These are phyloP conservation scores for Metschnikowia baotianmanensis DNA, from an alignment of 805 yeast species.

Conservation along the genomic window DNA sequence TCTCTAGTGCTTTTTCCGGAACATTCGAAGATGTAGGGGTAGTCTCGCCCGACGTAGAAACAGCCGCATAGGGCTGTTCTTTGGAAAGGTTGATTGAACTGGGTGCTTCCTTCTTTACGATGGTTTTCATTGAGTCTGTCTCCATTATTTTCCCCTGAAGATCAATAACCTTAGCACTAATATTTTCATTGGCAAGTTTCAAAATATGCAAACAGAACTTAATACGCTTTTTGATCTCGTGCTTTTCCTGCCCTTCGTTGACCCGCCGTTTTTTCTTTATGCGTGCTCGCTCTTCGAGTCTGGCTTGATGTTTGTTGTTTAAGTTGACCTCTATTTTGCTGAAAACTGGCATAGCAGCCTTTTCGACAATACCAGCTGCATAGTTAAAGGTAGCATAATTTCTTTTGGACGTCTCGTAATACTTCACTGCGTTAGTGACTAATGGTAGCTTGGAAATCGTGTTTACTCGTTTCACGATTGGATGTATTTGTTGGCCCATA, in stretches of 20 bases:
- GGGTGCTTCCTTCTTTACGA: conserved; percentile 3
- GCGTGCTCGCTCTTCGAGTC: conserved; percentile 20
- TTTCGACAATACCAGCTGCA: conserved; percentile 60
- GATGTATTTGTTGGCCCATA: conserved; percentile 28
- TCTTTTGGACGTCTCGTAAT: conserved; percentile 45
- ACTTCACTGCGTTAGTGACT: conserved; percentile 48
- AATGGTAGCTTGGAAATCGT: conserved; percentile 40
- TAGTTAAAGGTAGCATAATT: conserved; percentile 51
- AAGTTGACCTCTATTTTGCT: conserved; percentile 46
- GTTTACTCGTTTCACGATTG: conserved; percentile 37
- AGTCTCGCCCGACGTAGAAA: conserved; percentile 1
- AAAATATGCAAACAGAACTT: conserved; percentile 78
- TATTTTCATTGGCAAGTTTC: conserved; percentile 75
- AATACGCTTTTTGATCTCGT: conserved; percentile 70
- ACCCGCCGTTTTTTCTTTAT: conserved; percentile 15
- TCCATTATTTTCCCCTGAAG: conserved; percentile 57
- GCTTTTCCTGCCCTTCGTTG: conserved; percentile 22
- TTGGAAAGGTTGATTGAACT: not conserved
- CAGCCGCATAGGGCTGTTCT: not conserved
- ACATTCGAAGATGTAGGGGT: conserved; percentile 3
- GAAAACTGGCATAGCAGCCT: conserved; percentile 54
- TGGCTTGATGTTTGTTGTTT: conserved; percentile 38
- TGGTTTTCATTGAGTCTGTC: conserved; percentile 17
- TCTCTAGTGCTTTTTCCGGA: conserved; percentile 33
- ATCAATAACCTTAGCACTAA: conserved; percentile 62